Evolutionary conservation across 2,329 filamentous ascomycete species (phyloP).

Genomic region (Arachnopeziza araneosa): DNA sequence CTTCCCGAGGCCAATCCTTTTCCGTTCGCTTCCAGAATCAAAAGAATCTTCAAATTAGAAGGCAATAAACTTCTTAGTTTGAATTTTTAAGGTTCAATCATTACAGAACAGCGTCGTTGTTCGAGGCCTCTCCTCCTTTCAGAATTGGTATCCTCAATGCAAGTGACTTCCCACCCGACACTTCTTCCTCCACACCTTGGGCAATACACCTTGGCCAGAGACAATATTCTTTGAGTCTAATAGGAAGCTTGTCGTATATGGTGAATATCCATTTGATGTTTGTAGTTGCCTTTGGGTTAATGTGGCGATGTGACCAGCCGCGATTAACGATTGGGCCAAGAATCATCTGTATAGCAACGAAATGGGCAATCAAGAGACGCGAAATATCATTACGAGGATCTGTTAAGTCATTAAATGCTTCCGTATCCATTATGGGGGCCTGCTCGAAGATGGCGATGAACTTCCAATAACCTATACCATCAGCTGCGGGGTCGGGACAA

Average conservation of each 20-base stretch:
- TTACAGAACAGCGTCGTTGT: too few species aligned
- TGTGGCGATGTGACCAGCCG: conserved; percentile 24
- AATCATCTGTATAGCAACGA: conserved; percentile 40
- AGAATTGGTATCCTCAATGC: too few species aligned
- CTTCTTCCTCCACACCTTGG: neutral
- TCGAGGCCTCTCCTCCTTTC: too few species aligned
- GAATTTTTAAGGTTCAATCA: too few species aligned
- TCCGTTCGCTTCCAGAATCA: too few species aligned
- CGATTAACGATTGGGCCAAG: conserved; percentile 35
- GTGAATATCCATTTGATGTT: conserved; percentile 8
- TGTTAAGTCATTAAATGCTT: conserved; percentile 39
- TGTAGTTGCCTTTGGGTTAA: conserved; percentile 2
- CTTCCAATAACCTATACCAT: conserved; percentile 32
- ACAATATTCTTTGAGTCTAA: neutral
- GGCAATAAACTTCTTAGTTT: too few species aligned
- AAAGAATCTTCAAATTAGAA: too few species aligned
- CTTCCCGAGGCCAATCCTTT: too few species aligned
- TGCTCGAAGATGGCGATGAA: conserved; percentile 38
- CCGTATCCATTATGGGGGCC: conserved; percentile 35
- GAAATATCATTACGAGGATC: conserved; percentile 36
- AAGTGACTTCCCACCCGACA: too few species aligned
- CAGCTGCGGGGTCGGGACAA: too few species aligned
- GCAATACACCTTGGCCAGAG: neutral
- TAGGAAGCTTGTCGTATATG: neutral
- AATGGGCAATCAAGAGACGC: conserved; percentile 41